A percentile compares a stretch with the other conserved stretches of the same genome.
These are phyloP conservation scores for Cordyceps sp. DNA, from an alignment of 2,329 filamentous ascomycete genomes.

Conservation along the genomic window DNA sequence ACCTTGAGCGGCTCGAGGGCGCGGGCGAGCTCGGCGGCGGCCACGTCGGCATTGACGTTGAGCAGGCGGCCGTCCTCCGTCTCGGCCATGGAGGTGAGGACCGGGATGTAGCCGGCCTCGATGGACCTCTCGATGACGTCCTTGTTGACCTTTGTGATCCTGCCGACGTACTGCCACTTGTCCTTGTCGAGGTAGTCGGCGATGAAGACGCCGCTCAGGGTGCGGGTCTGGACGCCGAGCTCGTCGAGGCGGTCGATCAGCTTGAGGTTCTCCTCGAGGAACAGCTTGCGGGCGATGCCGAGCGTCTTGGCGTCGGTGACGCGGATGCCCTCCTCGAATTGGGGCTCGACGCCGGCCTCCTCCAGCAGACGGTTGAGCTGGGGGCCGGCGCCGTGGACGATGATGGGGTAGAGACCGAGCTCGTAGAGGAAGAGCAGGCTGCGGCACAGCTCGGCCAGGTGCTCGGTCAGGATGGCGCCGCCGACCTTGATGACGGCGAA, in stretches of 20 bases:
- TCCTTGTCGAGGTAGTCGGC: slow-evolving; percentile 94
- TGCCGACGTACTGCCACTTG: slow-evolving; percentile 89
- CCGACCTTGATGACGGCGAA: slow-evolving; percentile 98
- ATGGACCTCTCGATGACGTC: slow-evolving; percentile 83
- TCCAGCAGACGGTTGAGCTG: slow-evolving; percentile 87
- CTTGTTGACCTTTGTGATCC: slow-evolving; percentile 87
- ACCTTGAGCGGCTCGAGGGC: slow-evolving; percentile 89
- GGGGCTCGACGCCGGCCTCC: slow-evolving; percentile 79
- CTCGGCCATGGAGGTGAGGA: slow-evolving; percentile 93
- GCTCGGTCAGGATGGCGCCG: slow-evolving; percentile 86
- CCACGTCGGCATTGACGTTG: slow-evolving; percentile 96
- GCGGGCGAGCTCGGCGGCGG: slow-evolving; percentile 80
- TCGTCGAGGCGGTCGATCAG: slow-evolving; percentile 79
- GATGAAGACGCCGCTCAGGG: slow-evolving; percentile 80
- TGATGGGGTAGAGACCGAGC: slow-evolving; percentile 85
- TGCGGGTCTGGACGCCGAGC: slow-evolving; percentile 75
- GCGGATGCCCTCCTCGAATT: slow-evolving; percentile 91
- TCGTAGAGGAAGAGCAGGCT: slow-evolving; percentile 85
- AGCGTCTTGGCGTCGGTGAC: slow-evolving; percentile 94
- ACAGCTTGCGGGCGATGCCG: slow-evolving; percentile 77
- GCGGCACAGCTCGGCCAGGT: slow-evolving; percentile 79
- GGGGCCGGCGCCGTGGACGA: slow-evolving; percentile 87
- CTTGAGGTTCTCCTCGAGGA: slow-evolving; percentile 89
- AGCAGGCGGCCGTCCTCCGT: slow-evolving; percentile 79
- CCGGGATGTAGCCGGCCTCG: slow-evolving; percentile 76